Evolutionary conservation across 345 rosid genomes (phyloP), one percentile per base, ranked within the genome.

Genomic region (Cardamine resedifolia): DNA sequence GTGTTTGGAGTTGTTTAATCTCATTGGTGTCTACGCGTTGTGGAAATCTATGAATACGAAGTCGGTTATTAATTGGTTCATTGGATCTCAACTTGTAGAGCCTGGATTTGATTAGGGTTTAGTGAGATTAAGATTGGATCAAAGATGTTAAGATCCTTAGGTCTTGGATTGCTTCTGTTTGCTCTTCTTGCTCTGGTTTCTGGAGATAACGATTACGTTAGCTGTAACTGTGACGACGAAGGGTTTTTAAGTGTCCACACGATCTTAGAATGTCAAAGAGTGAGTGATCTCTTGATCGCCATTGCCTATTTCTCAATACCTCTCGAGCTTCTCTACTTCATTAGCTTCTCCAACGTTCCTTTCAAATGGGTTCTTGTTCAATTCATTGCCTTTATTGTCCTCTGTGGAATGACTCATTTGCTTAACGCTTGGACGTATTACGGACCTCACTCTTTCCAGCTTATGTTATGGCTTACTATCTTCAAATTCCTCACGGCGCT

Each of bases 251-350:
- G 84, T 36, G 66, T 89, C 5, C 91, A 85, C 19, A 83, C 70
- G 34, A 87, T 91, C 79, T 53, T 88, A n/a, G 96, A 91, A 77
- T 87, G 95, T 52, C 97, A 94, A 56, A 88, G 78, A 81, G 95
- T 91, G 69, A 94, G 98, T 78, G 98, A 94, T 87, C 80, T 88
- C 77, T 70, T 94, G 52, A 94, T 94, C 67, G 96, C 91, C 8
- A 81, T 89, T 58, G 98, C 98, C 0, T 91, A 94, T 78, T 91
- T 94, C 78, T 94, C 98, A 1, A 94, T 94, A 62, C 98, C 98
- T 5, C 83, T 94, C 2, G 98, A 94, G 78, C 86, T 94, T 7
- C 91, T 94, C 48, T 94, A 88, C 88, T 94, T 94, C 68, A 75
- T 94, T 70, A 94, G 97, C 80, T 89, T 87, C 82, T 85, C 98